phyloP scores from a whole-genome alignment of 495 filamentous ascomycete species.

The Achaetomiella virescens region DNA sequence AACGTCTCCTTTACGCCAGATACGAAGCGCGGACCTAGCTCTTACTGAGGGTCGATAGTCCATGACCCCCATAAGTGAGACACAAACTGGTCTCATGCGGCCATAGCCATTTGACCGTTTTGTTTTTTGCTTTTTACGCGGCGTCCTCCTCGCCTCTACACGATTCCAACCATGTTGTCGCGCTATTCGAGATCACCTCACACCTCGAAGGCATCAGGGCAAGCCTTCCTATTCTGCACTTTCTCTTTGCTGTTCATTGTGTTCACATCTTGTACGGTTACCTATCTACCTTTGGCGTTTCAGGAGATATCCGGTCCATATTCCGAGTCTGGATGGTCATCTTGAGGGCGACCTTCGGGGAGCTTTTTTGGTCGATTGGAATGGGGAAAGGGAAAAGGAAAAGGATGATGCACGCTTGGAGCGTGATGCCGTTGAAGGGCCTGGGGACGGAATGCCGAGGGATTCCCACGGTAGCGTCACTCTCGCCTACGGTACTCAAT shows the following conservation, averaged over 20 bases:
- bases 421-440: background rate
- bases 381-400: background rate
- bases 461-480: no score
- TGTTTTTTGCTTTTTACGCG: no score
- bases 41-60: background rate
- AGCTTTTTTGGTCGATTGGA: background rate
- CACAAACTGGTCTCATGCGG: background rate
- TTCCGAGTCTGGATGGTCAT: constrained; percentile 1
- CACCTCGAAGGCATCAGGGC: background rate
- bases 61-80: background rate
- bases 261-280: constrained; percentile 2
- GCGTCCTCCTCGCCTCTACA: no score
- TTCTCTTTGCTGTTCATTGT: constrained; percentile 1
- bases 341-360: background rate
- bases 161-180: background rate
- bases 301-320: background rate
- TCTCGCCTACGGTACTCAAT: no score
- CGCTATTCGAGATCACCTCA: background rate
- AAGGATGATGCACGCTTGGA: background rate
- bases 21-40: background rate
- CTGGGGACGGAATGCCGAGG: no score
- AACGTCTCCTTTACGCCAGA: background rate
- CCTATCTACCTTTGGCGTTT: background rate
- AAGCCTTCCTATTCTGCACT: background rate
- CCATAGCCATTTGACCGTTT: background rate